A percentile compares a stretch with the other conserved stretches of the same genome.
phyloP scores from a whole-genome alignment of 257 asterid genomes.

The Rauvolfia tetraphylla region DNA sequence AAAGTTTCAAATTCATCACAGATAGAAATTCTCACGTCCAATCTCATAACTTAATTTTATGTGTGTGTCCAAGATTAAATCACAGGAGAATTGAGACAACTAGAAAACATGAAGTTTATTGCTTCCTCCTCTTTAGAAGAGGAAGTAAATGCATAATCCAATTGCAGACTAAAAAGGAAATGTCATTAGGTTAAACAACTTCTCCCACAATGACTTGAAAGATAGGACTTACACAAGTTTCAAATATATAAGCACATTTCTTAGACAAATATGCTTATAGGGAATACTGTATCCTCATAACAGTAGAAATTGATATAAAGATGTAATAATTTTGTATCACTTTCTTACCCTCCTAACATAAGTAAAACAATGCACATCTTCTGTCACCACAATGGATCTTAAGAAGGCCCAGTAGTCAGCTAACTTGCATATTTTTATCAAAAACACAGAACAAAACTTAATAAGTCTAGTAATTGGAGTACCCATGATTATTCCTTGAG shows the following conservation, averaged over 20 bases:
- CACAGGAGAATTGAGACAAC: not conserved
- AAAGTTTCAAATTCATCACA: not conserved
- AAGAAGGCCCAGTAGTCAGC: too few species aligned
- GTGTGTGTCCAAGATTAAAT: not conserved
- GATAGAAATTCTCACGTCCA: not conserved
- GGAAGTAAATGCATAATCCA: not conserved
- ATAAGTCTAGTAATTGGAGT: not conserved
- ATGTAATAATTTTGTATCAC: too few species aligned
- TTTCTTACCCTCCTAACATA: too few species aligned
- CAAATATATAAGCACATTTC: not conserved
- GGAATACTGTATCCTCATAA: not conserved
- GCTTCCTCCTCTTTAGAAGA: not conserved
- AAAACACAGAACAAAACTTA: too few species aligned
- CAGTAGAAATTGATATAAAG: not conserved
- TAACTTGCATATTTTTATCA: too few species aligned
- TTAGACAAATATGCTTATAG: not conserved
- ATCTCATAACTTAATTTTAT: too few species aligned
- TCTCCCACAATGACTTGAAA: not conserved
- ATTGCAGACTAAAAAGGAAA: not conserved
- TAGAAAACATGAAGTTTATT: not conserved
- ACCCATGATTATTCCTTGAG: constrained; percentile 72
- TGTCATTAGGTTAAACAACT: not conserved
- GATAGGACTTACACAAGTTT: not conserved
- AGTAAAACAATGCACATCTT: not conserved
- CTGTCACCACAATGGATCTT: not conserved